phyloP scores from a whole-genome alignment of 768 basidiomycete genomes.

The Russula olivacea region DNA sequence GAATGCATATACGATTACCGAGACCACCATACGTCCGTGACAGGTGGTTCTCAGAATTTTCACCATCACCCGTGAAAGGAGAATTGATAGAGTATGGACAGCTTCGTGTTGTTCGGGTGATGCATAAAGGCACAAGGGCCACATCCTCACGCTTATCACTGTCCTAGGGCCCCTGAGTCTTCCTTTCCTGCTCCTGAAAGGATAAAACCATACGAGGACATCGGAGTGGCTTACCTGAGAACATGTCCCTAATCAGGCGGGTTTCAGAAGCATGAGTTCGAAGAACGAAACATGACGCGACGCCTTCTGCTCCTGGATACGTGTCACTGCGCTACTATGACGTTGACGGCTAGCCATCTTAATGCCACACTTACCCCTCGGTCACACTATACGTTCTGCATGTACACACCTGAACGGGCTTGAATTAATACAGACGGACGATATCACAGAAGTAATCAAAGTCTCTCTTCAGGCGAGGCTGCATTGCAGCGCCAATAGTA shows the following conservation, averaged over 20 bases:
- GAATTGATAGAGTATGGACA: not conserved
- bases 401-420: not conserved
- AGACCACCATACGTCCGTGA: not conserved
- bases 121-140: not conserved
- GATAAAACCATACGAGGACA: not conserved
- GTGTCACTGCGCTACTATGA: not conserved
- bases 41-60: not conserved
- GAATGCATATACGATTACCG: not conserved
- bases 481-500: not conserved
- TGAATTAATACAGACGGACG: not conserved
- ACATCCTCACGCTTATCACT: not conserved
- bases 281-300: not conserved
- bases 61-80: not conserved
- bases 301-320: not conserved
- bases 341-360: not conserved
- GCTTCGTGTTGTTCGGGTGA: not conserved
- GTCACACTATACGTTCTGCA: not conserved
- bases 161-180: not conserved
- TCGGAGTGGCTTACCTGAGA: not conserved
- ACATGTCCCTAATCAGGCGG: not conserved
- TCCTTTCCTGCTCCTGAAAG: not conserved
- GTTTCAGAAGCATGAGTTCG: not conserved
- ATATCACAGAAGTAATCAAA: not conserved
- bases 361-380: not conserved
- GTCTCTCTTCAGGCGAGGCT: not conserved